Base-by-base conservation (phyloP, 2,329 filamentous ascomycete genomes). In the Westerdykella ornata region DNA sequence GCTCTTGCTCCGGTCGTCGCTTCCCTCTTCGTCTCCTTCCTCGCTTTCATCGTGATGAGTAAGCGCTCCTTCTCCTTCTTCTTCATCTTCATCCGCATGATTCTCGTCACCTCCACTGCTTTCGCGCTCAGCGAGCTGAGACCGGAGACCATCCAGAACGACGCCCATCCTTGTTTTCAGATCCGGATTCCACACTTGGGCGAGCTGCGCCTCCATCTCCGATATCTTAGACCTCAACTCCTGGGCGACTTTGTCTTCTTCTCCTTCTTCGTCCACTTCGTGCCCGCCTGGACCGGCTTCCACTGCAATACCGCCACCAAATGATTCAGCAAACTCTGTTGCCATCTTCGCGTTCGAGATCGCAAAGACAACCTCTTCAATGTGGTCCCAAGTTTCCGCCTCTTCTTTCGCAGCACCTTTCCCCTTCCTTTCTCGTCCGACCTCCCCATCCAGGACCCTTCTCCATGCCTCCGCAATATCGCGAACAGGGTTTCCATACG, bases 401-500 rank as follows among this genome's bases (percentile, higher is more conserved):
- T 5, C 46, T 42, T 15, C 35, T 37, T 66, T n/a, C 34, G 15
- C 34, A 7, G 2, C 15, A 8, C 56, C 17, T 43, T 54, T 52
- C 37, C 46, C 31, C 44, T 55, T 54, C 48, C 56, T 46, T 36
- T 43, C 35, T 39, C 48, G 20, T 37, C 34, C 13, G 68, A 67
- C 38, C 29, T 34, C 13, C 4, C 45, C 44, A 38, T 42, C 20
- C 4, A 64, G 26, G 4, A 60, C 57, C 43, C 64, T 70, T 44
- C 66, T 68, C 73, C 80, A 84, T 1, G 74, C 70, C 14, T 66
- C 62, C 12, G 79, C 78, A 20, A 83, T 64, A 57, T 82, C 77
- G 1, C 63, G 63, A 0, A 80, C 72, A 0, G 80, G 80, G 46
- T 83, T 82, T 0, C 77, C 78, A 43, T 81, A 79, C 0, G 77